phyloP scores from a whole-genome alignment of 495 filamentous ascomycete genomes.

The Penicillium bialowiezense region DNA sequence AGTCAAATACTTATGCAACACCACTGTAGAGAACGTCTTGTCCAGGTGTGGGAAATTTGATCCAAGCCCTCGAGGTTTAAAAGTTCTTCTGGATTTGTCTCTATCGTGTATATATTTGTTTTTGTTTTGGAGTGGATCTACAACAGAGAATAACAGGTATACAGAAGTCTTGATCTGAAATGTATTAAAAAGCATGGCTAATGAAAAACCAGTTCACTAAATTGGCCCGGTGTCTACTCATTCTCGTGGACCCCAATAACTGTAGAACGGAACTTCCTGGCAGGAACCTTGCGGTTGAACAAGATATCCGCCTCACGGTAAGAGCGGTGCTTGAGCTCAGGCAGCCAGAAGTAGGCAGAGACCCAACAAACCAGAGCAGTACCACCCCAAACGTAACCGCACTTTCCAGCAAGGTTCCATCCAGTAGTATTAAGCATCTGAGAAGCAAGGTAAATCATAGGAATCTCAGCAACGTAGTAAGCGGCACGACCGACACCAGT shows the following conservation, averaged over 20 bases:
- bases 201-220: no score
- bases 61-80: no score
- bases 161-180: no score
- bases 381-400: slow-evolving; percentile 37
- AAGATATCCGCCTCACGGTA: slow-evolving; percentile 44
- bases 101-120: no score
- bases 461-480: slow-evolving; percentile 45
- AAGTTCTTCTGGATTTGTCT: no score
- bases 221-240: no score
- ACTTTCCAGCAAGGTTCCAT: slow-evolving; percentile 30
- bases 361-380: slow-evolving; percentile 23
- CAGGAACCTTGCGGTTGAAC: slow-evolving; percentile 34
- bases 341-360: slow-evolving; percentile 27
- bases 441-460: slow-evolving; percentile 48
- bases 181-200: no score
- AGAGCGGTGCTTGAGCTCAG: slow-evolving; percentile 37
- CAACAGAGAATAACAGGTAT: no score
- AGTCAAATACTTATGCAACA: no score
- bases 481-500: slow-evolving; percentile 51
- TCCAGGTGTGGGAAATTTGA: no score
- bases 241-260: slow-evolving; percentile 50
- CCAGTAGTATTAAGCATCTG: slow-evolving; percentile 45
- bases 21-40: no score
- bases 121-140: no score
- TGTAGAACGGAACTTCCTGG: slow-evolving; percentile 40